phyloP scores from a whole-genome alignment of 805 yeast species.

The Isabelozyma pseudorhagii region DNA sequence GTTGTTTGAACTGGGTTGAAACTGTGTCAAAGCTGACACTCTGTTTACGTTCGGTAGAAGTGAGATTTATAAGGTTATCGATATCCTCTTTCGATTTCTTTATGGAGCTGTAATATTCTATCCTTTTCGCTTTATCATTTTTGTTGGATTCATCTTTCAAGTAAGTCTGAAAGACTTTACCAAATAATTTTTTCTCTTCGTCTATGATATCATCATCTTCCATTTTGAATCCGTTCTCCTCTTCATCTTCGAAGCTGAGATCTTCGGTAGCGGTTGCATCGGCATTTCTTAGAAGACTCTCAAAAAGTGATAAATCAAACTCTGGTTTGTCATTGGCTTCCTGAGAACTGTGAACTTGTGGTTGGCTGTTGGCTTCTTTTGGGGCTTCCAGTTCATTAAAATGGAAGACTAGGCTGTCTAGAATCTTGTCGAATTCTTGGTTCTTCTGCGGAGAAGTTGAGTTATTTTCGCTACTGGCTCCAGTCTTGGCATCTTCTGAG shows the following conservation, averaged over 20 bases:
- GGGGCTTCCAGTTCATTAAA: conserved; percentile 4
- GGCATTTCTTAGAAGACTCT: not conserved
- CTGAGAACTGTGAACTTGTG: too few relatives aligned
- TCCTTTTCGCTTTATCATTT: not conserved
- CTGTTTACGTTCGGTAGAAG: conserved; percentile 1
- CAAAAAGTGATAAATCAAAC: not conserved
- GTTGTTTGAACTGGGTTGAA: conserved; percentile 7
- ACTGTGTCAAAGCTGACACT: not conserved
- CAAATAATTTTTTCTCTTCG: conserved; percentile 20
- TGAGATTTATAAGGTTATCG: conserved; percentile 6
- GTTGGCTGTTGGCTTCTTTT: not conserved
- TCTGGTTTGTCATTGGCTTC: not conserved
- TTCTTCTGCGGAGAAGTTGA: not conserved
- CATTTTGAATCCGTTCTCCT: conserved; percentile 11
- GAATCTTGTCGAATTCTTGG: not conserved
- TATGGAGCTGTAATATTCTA: conserved; percentile 1
- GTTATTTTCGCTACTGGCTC: not conserved
- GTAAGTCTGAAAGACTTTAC: conserved; percentile 22
- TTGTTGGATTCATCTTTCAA: conserved; percentile 9
- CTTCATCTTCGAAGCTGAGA: conserved; percentile 6
- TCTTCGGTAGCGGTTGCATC: not conserved
- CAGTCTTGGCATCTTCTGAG: too few relatives aligned
- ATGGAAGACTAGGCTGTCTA: not conserved
- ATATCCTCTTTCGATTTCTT: conserved; percentile 3
- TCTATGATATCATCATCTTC: conserved; percentile 9